These are phyloP conservation scores for Cucumis cinereus DNA, from an alignment of 306 rosid species.

Conservation along the genomic window DNA sequence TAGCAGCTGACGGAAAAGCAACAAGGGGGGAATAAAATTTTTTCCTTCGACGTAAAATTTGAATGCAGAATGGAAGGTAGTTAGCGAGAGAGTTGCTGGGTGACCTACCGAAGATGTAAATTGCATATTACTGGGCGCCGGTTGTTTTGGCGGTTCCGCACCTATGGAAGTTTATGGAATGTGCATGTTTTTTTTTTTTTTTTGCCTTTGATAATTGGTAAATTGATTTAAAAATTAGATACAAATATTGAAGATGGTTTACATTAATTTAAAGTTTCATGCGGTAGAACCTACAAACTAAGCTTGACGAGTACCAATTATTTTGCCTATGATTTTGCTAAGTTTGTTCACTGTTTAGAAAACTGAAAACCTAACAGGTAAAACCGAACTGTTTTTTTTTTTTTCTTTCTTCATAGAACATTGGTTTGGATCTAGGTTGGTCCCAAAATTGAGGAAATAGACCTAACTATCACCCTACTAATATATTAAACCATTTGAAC, in stretches of 20 bases:
- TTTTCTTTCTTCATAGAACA: no score
- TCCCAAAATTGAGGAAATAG: no score
- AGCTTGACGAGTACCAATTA: not conserved
- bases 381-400: no score
- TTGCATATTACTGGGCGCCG: not conserved
- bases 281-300: not conserved
- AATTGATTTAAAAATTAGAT: not conserved
- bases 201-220: not conserved
- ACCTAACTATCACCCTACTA: no score
- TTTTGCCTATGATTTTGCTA: no score
- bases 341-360: no score
- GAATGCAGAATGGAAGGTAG: not conserved
- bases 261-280: not conserved
- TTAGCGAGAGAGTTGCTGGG: not conserved
- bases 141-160: not conserved
- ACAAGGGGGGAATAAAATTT: not conserved
- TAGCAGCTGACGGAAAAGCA: not conserved
- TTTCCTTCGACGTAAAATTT: not conserved
- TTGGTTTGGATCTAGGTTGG: no score
- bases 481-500: no score
- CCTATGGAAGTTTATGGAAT: not conserved
- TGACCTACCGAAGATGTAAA: not conserved
- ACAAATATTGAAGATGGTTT: not conserved
- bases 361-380: no score
- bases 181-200: not conserved